phyloP scores from a whole-genome alignment of 2,329 filamentous ascomycete species.

The Apiospora kogelbergensis region DNA sequence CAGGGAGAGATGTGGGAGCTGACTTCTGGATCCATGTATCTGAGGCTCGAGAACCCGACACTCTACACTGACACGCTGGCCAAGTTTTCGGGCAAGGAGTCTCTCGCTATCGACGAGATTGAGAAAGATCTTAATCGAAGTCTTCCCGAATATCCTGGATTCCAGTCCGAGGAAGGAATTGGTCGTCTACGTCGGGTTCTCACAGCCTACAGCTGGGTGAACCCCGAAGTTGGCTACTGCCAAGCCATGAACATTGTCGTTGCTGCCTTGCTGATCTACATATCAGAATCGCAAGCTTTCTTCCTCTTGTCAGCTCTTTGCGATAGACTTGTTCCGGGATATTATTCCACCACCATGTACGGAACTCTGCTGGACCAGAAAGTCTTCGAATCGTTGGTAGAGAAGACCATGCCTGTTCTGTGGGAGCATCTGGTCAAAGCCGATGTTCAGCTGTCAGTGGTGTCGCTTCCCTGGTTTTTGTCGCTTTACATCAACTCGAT shows the following conservation, averaged over 20 bases:
- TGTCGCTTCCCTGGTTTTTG: conserved; percentile 96
- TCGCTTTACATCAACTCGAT: conserved; percentile 99
- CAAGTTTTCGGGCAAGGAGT: conserved; percentile 82
- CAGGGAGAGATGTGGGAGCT: conserved; percentile 93
- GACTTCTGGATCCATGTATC: conserved; percentile 85
- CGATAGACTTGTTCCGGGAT: conserved; percentile 89
- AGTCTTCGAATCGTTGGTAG: conserved; percentile 96
- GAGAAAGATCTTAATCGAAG: conserved; percentile 97
- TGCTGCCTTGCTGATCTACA: conserved; percentile 96
- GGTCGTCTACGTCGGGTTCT: conserved; percentile 84
- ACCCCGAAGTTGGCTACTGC: conserved; percentile 94
- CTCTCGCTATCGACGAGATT: conserved; percentile 96
- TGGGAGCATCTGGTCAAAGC: conserved; percentile 98
- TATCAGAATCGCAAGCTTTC: conserved; percentile 94
- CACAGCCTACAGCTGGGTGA: conserved; percentile 96
- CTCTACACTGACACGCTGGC: conserved; percentile 81
- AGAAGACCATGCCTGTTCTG: conserved; percentile 96
- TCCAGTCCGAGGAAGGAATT: conserved; percentile 95
- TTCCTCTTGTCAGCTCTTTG: conserved; percentile 90
- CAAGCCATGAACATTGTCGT: conserved; percentile 99
- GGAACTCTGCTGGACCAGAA: conserved; percentile 94
- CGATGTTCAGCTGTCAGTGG: conserved; percentile 95
- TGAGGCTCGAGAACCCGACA: conserved; percentile 82
- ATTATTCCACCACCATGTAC: conserved; percentile 99
- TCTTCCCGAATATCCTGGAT: conserved; percentile 94